Base-by-base conservation (phyloP, 2,329 filamentous ascomycete species). In the Sordariomycetes sp. region DNA sequence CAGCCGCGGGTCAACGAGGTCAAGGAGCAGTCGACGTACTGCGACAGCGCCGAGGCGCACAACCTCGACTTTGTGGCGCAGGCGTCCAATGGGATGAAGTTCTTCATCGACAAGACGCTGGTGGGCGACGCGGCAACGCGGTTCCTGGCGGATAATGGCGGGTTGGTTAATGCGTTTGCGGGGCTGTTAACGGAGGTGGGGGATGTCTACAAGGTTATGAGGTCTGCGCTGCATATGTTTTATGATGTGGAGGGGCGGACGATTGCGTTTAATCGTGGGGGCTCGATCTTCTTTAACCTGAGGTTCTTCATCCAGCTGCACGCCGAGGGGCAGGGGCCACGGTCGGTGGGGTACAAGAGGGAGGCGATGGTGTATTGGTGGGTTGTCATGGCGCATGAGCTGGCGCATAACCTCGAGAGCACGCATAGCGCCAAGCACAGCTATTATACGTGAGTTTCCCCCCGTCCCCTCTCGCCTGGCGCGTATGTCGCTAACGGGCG, bases 211-310 rank as follows among this genome's bases (percentile, higher is more conserved):
- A 78, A 81, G 2, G 77, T 97, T 25, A 76, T 81, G 1, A 75
- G 80, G 0, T 75, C 79, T 35, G 83, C 84, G 2, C 69, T 97
- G 58, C 92, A 95, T 67, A 87, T 97, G 55, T 97, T 92, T 72
- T 90, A 90, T 64, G 91, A 96, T 64, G 81, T 86, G 48, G 71
- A 74, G 2, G 88, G 90, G 4, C 82, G 81, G 58, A 91, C 90
- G 0, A 96, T 99, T 61, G 94, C 92, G 0, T 99, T 99, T 76
- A 99, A 99, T 68, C 80, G 81, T 10, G 82, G 79, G 45, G 91
- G 92, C 42, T 89, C 86, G 64, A 81, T 99, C 34, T 99, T 97
- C 74, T 96, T 90, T 76, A 99, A 99, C 66, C 79, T 95, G 61
- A 79, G 89, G 20, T 96, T 89, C 74, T 97, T 91, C 68, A 72